Conservation (phyloP, 345 rosid species). For the Eucalyptus victrix region DNA sequence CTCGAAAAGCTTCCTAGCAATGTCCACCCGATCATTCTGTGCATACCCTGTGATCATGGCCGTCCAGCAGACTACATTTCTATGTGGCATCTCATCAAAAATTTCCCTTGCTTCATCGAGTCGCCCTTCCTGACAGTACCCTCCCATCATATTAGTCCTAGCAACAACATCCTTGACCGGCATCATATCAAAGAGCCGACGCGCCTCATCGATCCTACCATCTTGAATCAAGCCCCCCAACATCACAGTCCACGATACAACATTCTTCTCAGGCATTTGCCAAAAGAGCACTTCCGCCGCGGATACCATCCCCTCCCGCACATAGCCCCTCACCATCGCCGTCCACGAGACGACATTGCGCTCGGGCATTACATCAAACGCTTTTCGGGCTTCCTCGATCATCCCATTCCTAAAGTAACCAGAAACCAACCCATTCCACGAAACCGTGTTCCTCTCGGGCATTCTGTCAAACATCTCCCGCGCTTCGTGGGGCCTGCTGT, state of each 20-base stretch:
- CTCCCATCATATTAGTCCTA: conserved; percentile 71
- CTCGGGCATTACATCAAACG: conserved; percentile 58
- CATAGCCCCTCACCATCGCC: conserved; percentile 58
- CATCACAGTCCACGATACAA: conserved; percentile 83
- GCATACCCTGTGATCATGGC: conserved; percentile 60
- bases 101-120: conserved; percentile 53
- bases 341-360: conserved; percentile 73
- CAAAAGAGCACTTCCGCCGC: conserved; percentile 58
- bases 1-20: conserved; percentile 79
- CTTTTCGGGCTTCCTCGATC: conserved; percentile 37
- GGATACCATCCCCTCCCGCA: conserved; percentile 37
- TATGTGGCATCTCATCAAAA: conserved; percentile 55
- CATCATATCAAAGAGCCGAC: conserved; percentile 47
- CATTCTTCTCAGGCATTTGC: conserved; percentile 71
- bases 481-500: conserved; percentile 40
- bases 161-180: conserved; percentile 67
- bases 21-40: conserved; percentile 50
- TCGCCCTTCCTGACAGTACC: conserved; percentile 51
- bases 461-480: conserved; percentile 38
- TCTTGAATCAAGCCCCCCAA: conserved; percentile 54
- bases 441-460: conserved; percentile 59
- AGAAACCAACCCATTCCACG: conserved; percentile 66
- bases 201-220: conserved; percentile 49
- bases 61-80: conserved; percentile 79
- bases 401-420: conserved; percentile 55